Evolutionary conservation across 306 rosid species (phyloP), one percentile per base, ranked within the genome.

Genomic region (Cicer yamashitae): DNA sequence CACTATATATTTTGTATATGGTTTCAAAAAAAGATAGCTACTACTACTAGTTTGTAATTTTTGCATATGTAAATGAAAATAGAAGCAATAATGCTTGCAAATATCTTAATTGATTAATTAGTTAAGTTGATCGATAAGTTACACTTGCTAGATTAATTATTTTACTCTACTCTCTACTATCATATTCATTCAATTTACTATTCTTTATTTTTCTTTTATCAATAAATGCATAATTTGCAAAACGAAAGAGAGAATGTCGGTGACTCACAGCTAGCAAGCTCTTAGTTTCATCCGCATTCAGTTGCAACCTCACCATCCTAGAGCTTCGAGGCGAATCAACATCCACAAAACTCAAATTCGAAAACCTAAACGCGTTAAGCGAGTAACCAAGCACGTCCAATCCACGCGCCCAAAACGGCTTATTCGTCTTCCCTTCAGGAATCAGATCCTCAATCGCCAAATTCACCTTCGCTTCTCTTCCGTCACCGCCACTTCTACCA

Each of bases 361-460:
- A 38, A 14, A 89, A 56, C 79, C 97, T 77, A 0, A 94, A 53
- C 48, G 96, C 82, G 60, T 94, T 94, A 77, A 91, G 73, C 1
- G 98, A 90, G 84, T 94, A 94, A 0, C 96, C 97, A 58, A 94
- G 88, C 90, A 94, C 15, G 91, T 94, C 98, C 25, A 89, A 37
- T 0, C 98, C 98, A 86, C 98, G 97, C 84, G 91, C 86, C 98
- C 97, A 94, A 52, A 94, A 89, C 34, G 96, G 83, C 71, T 91
- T 94, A 18, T 76, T 81, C 43, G 64, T 82, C 70, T 86, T 90
- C 6, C 87, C 92, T 6, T 75, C 82, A 0, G 98, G 98, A 10
- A 94, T 78, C 17, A 91, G 59, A 68, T 94, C 91, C 86, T 94
- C 97, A 14, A 94, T 86, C 44, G 84, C 85, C 67, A 65, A 57